Conservation (phyloP, 2,329 filamentous ascomycete species). For the Colletotrichum limetticola region DNA sequence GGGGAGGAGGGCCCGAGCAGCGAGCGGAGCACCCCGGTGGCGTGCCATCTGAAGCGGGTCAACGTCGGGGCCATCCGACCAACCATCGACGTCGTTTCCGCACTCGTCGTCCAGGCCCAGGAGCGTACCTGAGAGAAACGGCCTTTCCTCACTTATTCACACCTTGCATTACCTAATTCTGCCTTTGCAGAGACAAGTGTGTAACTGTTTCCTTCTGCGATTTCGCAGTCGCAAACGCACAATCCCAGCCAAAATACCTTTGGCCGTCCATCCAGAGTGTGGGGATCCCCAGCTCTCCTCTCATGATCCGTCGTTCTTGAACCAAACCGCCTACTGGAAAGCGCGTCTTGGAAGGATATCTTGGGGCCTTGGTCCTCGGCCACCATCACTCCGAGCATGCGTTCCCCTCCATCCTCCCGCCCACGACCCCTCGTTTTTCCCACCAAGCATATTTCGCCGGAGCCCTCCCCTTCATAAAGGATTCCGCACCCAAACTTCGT, state of each 20-base stretch:
- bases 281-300: background rate
- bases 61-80: background rate
- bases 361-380: conserved; percentile 22
- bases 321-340: background rate
- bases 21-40: conserved; percentile 1
- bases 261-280: background rate
- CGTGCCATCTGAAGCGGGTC: background rate
- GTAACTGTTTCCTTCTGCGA: background rate
- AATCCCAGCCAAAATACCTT: background rate
- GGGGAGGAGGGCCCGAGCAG: conserved; percentile 32
- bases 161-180: no score
- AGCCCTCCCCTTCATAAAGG: conserved; percentile 18
- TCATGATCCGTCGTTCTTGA: background rate
- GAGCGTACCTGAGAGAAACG: no score
- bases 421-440: conserved; percentile 14
- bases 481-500: background rate
- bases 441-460: background rate
- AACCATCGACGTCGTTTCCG: background rate
- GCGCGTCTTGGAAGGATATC: conserved; percentile 6
- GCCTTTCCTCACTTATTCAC: background rate
- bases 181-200: no score
- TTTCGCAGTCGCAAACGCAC: background rate
- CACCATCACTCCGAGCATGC: conserved; percentile 17
- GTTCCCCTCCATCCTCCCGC: background rate
- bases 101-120: background rate